Base-by-base conservation (phyloP, 768 basidiomycete genomes). In the Kwoniella dejecticola region DNA sequence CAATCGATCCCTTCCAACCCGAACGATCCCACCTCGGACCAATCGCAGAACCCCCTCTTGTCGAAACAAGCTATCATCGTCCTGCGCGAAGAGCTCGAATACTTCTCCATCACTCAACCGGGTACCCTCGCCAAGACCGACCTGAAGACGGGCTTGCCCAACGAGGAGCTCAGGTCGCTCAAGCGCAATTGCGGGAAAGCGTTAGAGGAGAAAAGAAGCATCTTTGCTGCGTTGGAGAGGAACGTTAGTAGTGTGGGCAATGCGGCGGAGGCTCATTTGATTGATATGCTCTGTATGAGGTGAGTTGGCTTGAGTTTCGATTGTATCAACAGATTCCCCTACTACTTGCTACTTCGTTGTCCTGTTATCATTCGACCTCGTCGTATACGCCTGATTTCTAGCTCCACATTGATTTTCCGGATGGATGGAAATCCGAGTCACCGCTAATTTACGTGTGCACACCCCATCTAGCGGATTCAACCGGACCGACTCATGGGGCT, bases 271-370 rank as follows among this genome's bases (percentile, higher is more conserved):
- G 95, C 98, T 81, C 96, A 99, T 81, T 82, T 99, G 71, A 99
- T 99, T 80, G 96, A 98, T 81, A 99, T 99, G 96, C 83, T 99
- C 64, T 98, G 95, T 82, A 96, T 97, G 91, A 96, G 93, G 95
- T 95, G 77, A 55, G 83, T 75, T 29, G n/a, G n/a, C n/a, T n/a
- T n/a, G n/a, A n/a, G n/a, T n/a, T n/a, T n/a, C n/a, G n/a, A n/a
- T n/a, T n/a, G n/a, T n/a, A n/a, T n/a, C n/a, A n/a, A n/a, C n/a
- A n/a, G n/a, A n/a, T n/a, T n/a, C n/a, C n/a, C n/a, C n/a, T n/a
- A n/a, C 17, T 27, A 36, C 48, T 33, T 26, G 36, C 29, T 29
- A 38, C 8, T 8, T 57, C 46, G 24, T 29, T 41, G 24, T 8
- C 36, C 8, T 38, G 36, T 38, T 38, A 17, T 26, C 45, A 38